These are phyloP conservation scores for Didymella keratinophila DNA, from an alignment of 2,329 filamentous ascomycete species.

Conservation along the genomic window DNA sequence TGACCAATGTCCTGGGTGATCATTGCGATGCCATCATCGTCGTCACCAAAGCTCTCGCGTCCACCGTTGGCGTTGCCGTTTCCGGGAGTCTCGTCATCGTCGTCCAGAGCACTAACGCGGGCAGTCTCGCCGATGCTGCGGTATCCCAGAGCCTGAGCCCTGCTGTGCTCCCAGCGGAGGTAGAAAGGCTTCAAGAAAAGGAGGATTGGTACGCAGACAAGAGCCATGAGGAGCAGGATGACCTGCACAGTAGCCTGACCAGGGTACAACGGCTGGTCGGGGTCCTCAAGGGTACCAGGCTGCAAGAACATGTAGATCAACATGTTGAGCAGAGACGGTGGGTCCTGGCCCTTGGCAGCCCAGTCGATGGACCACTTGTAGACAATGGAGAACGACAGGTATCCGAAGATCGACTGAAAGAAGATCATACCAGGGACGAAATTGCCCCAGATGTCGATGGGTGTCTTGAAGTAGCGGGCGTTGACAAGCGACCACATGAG, in stretches of 20 bases:
- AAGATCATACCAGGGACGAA: conserved; percentile 99
- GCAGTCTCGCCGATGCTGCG: conserved; percentile 89
- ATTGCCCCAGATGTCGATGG: conserved; percentile 96
- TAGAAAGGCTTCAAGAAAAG: conserved; percentile 97
- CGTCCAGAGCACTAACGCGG: conserved; percentile 87
- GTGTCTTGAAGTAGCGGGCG: conserved; percentile 90
- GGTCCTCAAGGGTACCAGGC: conserved; percentile 76
- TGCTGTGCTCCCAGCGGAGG: conserved; percentile 92
- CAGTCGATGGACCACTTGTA: conserved; percentile 98
- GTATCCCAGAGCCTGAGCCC: conserved; percentile 86
- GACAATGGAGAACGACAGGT: conserved; percentile 89
- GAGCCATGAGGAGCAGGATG: conserved; percentile 79
- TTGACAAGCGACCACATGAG: conserved; percentile 93
- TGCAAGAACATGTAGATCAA: conserved; percentile 99
- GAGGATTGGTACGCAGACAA: conserved; percentile 86
- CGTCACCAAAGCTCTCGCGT: conserved; percentile 74
- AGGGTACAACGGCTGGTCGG: conserved; percentile 69
- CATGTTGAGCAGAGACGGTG: conserved; percentile 96
- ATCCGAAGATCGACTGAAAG: conserved; percentile 98
- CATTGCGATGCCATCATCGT: conserved; percentile 84
- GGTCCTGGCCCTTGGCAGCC: conserved; percentile 69
- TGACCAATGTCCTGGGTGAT: conserved; percentile 80
- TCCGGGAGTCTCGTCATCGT: conserved; percentile 71
- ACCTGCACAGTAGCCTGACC: conserved; percentile 81
- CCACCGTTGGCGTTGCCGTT: conserved; percentile 65